These are phyloP conservation scores for Trifolium dubium DNA, from an alignment of 306 rosid species.

Conservation along the genomic window DNA sequence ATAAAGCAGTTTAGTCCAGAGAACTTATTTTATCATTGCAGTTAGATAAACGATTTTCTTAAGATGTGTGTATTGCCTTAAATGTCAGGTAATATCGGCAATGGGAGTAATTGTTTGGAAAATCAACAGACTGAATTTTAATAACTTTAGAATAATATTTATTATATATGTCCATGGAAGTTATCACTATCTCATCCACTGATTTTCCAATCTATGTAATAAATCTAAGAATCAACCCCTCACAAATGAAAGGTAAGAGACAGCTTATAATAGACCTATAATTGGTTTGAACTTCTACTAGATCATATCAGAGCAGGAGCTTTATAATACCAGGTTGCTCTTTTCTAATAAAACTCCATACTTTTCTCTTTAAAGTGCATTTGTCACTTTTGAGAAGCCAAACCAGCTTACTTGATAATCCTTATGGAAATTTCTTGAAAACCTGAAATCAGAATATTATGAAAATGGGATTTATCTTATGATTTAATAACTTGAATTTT, in stretches of 20 bases:
- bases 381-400: background rate
- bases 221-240: conserved; percentile 17
- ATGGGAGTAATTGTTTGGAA: background rate
- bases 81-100: conserved; percentile 3
- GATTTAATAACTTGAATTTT: background rate
- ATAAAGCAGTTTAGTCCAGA: background rate
- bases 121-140: background rate
- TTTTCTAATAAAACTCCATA: background rate
- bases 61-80: background rate
- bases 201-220: conserved; percentile 14
- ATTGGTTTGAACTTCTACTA: conserved; percentile 1
- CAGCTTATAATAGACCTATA: conserved; percentile 2
- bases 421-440: conserved; percentile 28
- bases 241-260: background rate
- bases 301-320: background rate
- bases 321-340: background rate
- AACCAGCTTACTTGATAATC: conserved; percentile 5
- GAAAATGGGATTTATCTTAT: conserved; percentile 18
- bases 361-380: background rate
- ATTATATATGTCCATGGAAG: background rate
- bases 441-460: conserved; percentile 27
- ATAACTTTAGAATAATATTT: background rate
- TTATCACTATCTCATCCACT: background rate
- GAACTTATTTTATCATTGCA: background rate
- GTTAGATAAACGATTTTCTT: background rate